These are phyloP conservation scores for Dendryphion nanum DNA, from an alignment of 2,329 filamentous ascomycete species.

Conservation along the genomic window DNA sequence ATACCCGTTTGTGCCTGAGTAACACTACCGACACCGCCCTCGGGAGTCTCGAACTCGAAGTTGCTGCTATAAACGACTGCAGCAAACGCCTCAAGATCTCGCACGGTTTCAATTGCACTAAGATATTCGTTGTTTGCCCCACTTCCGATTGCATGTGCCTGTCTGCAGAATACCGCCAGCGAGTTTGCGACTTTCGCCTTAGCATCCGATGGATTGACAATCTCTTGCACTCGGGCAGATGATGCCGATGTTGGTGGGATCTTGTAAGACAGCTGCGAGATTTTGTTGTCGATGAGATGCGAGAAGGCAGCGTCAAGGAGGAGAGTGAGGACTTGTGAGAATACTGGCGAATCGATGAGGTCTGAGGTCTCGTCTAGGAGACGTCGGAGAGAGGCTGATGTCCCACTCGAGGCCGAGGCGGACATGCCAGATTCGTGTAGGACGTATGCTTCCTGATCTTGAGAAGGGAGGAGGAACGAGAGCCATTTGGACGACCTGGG, in stretches of 20 bases:
- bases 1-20: conserved; percentile 8
- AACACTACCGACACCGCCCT: conserved; percentile 13
- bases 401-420: conserved; percentile 35
- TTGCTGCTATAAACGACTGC: conserved; percentile 87
- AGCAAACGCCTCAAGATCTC: conserved; percentile 77
- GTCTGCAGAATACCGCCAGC: conserved; percentile 82
- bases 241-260: conserved; percentile 46
- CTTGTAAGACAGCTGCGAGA: conserved; percentile 77
- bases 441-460: conserved; percentile 76
- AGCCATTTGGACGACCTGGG: conserved; percentile 69
- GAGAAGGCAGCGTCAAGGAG: conserved; percentile 87
- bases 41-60: conserved; percentile 56
- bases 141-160: conserved; percentile 86
- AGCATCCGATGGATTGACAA: conserved; percentile 47
- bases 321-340: conserved; percentile 79
- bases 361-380: conserved; percentile 95
- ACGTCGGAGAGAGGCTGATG: conserved; percentile 65
- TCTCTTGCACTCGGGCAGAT: conserved; percentile 49
- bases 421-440: conserved; percentile 81
- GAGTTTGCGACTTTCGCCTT: conserved; percentile 82
- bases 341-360: conserved; percentile 89
- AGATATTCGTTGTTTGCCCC: conserved; percentile 50
- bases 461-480: conserved; percentile 75
- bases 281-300: conserved; percentile 76
- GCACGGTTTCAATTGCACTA: conserved; percentile 70